Conservation (phyloP, 2,329 filamentous ascomycete species). For the Xylariaceae sp. region DNA sequence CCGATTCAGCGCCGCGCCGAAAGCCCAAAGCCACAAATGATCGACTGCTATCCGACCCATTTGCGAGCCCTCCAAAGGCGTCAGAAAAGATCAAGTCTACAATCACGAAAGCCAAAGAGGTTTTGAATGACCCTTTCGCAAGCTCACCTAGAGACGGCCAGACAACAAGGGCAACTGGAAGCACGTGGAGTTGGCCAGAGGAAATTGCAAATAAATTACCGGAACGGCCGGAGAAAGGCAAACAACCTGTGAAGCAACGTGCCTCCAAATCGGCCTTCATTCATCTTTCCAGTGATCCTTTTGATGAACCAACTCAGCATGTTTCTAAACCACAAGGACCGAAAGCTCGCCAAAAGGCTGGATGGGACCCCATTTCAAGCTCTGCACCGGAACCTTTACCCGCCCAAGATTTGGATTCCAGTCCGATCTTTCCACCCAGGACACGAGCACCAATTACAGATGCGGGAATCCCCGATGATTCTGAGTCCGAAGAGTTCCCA, state of each 20-base stretch:
- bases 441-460: slow-evolving; percentile 31
- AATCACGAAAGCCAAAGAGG: slow-evolving; percentile 5
- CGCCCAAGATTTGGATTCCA: slow-evolving; percentile 13
- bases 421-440: slow-evolving; percentile 19
- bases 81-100: neutral
- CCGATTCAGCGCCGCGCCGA: neutral
- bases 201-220: slow-evolving; percentile 5
- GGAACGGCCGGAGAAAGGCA: too few species aligned
- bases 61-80: too few species aligned
- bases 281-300: slow-evolving; percentile 28
- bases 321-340: slow-evolving; percentile 15
- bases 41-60: too few species aligned
- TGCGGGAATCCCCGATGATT: slow-evolving; percentile 32
- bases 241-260: slow-evolving; percentile 9
- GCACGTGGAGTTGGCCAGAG: slow-evolving; percentile 1
- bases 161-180: neutral
- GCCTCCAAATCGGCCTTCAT: slow-evolving; percentile 20
- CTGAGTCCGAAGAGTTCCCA: slow-evolving; percentile 44
- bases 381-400: slow-evolving; percentile 42
- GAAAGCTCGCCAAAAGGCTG: slow-evolving; percentile 22
- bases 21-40: too few species aligned
- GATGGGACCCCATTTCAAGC: slow-evolving; percentile 52
- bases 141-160: slow-evolving; percentile 13
- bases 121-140: slow-evolving; percentile 22
- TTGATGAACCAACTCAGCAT: slow-evolving; percentile 10